These are phyloP conservation scores for Sphaerulina musiva DNA, from an alignment of 2,329 filamentous ascomycete genomes.

Conservation along the genomic window DNA sequence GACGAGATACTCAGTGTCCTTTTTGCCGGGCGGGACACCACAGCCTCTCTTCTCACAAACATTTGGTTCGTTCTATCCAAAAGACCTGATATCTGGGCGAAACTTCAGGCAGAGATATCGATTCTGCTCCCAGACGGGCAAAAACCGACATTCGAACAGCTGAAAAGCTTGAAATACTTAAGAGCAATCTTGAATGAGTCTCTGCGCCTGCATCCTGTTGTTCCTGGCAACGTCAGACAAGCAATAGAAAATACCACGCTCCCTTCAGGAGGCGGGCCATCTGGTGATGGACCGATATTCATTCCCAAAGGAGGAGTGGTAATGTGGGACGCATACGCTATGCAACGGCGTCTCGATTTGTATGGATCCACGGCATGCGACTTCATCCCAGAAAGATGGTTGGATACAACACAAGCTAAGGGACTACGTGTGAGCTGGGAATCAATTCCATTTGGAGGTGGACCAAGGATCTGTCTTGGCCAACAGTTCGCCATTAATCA, in stretches of 20 bases:
- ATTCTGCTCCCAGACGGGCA: slow-evolving; percentile 21
- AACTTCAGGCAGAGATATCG: slow-evolving; percentile 23
- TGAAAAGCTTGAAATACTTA: slow-evolving; percentile 28
- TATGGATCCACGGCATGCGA: background rate
- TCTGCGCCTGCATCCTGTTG: slow-evolving; percentile 65
- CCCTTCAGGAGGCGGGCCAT: slow-evolving; percentile 39
- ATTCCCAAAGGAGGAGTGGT: slow-evolving; percentile 32
- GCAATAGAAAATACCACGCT: slow-evolving; percentile 55
- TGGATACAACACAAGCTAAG: background rate
- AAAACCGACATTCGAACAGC: slow-evolving; percentile 37
- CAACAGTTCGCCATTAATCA: slow-evolving; percentile 5
- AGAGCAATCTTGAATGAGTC: slow-evolving; percentile 57
- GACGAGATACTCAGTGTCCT: slow-evolving; percentile 45
- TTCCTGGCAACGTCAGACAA: slow-evolving; percentile 69
- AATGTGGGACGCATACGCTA: background rate
- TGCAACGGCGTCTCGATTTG: slow-evolving; percentile 3
- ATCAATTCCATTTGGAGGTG: slow-evolving; percentile 16
- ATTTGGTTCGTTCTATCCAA: slow-evolving; percentile 30
- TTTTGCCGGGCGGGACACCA: slow-evolving; percentile 49
- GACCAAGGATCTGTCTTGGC: slow-evolving; percentile 15
- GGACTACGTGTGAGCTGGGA: slow-evolving; percentile 4
- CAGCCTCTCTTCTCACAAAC: slow-evolving; percentile 42
- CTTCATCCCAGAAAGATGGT: slow-evolving; percentile 5
- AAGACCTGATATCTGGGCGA: slow-evolving; percentile 20
- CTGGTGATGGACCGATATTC: slow-evolving; percentile 38